A percentile compares a stretch with the other conserved stretches of the same genome.
Conservation (phyloP, 306 rosid genomes). For the Senna tora region DNA sequence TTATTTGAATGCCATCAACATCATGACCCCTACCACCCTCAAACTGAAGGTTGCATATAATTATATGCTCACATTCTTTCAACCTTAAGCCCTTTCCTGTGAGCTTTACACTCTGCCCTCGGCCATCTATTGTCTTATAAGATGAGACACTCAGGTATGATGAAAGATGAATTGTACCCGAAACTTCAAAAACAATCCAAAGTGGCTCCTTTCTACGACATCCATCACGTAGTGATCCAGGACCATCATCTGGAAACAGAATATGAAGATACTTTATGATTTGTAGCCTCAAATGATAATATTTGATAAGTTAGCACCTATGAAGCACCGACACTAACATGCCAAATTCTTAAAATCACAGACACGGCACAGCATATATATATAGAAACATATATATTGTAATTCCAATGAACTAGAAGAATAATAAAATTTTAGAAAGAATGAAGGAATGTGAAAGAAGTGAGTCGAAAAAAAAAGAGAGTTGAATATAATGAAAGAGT, state of each 20-base stretch:
- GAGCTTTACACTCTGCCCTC: conserved; percentile 78
- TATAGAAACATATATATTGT: too few relatives aligned
- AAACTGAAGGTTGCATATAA: conserved; percentile 90
- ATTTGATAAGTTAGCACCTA: conserved; percentile 1
- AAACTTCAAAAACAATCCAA: conserved; percentile 76
- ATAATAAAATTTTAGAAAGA: too few relatives aligned
- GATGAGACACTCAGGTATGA: conserved; percentile 75
- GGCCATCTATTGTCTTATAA: conserved; percentile 83
- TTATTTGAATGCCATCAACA: conserved; percentile 93
- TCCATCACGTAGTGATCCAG: conserved; percentile 78
- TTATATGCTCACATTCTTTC: conserved; percentile 90
- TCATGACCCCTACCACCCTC: conserved; percentile 98
- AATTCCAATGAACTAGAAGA: too few relatives aligned
- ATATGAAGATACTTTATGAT: neutral
- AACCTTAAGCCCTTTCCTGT: conserved; percentile 89
- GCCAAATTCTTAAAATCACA: too few relatives aligned
- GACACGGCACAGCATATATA: too few relatives aligned
- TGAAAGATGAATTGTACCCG: conserved; percentile 65
- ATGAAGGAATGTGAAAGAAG: too few relatives aligned
- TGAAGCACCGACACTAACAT: too few relatives aligned
- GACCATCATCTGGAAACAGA: conserved; percentile 66
- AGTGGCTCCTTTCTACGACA: conserved; percentile 68
- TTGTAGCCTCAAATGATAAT: neutral
- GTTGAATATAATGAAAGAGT: too few relatives aligned
- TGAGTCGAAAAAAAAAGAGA: too few relatives aligned